Conservation (phyloP, 148 eudicot species). For the Fagopyrum homotropicum region DNA sequence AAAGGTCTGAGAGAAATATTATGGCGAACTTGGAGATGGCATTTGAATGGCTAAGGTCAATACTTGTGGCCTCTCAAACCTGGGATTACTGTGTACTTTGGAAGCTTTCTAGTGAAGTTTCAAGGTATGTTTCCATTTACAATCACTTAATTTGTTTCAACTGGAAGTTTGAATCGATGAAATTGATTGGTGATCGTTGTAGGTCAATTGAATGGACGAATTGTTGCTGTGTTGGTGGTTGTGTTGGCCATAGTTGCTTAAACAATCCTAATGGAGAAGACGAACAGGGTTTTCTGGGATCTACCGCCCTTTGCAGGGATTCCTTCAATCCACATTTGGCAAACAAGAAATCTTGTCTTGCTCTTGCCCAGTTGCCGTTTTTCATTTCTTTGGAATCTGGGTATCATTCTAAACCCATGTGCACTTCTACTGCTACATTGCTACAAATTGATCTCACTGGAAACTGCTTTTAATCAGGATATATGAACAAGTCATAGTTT, state of each 20-base stretch:
- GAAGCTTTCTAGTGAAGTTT: conserved; percentile 60
- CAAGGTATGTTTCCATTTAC: conserved; percentile 38
- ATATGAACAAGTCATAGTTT: conserved; percentile 74
- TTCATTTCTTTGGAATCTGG: conserved; percentile 62
- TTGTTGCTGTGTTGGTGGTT: conserved; percentile 68
- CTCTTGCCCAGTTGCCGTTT: conserved; percentile 48
- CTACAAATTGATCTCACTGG: not conserved
- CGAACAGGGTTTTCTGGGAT: conserved; percentile 7
- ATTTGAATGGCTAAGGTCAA: conserved; percentile 46
- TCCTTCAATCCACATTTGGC: conserved; percentile 33
- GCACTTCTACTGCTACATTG: conserved; percentile 4
- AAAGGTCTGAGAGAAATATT: conserved; percentile 8
- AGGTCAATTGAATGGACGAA: conserved; percentile 70
- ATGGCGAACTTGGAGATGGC: conserved; percentile 51
- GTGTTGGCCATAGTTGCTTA: conserved; percentile 17
- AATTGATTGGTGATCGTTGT: not conserved
- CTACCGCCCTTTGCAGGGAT: conserved; percentile 47
- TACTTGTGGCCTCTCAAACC: conserved; percentile 27
- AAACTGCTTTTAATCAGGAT: conserved; percentile 28
- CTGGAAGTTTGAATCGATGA: too few species aligned
- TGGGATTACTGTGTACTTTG: conserved; percentile 90
- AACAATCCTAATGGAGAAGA: conserved; percentile 15
- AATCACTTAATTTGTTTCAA: not conserved
- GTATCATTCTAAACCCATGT: conserved; percentile 26
- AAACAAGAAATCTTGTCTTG: conserved; percentile 43